Conservation (phyloP, 139 green algal species). For the Deuterostichococcus epilithicus region DNA sequence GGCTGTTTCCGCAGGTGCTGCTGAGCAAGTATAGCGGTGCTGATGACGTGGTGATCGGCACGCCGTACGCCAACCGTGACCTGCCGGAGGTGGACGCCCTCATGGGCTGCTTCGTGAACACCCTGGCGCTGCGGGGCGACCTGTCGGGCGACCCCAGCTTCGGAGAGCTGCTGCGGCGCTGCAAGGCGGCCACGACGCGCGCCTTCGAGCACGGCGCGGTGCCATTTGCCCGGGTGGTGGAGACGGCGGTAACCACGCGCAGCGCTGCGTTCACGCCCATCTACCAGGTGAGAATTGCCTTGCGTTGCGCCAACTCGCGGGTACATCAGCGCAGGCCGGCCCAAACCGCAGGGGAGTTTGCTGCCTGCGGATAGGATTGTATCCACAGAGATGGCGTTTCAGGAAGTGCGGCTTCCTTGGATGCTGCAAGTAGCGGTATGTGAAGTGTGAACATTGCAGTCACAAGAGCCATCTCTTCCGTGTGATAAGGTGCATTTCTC, state of each 20-base stretch:
- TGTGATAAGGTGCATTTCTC: too few relatives aligned
- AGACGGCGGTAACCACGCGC: background rate
- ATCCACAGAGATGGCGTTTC: too few relatives aligned
- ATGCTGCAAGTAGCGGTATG: too few relatives aligned
- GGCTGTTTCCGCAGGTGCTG: background rate
- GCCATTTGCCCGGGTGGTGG: background rate
- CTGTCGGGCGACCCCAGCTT: background rate
- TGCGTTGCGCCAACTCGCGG: too few relatives aligned
- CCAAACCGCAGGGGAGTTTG: too few relatives aligned
- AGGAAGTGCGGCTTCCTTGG: too few relatives aligned
- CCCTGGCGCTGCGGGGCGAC: background rate
- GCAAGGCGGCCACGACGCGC: background rate
- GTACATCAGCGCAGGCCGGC: too few relatives aligned
- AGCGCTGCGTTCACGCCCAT: background rate
- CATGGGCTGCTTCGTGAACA: conserved; percentile 23
- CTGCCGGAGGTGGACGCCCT: background rate
- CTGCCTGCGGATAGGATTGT: too few relatives aligned
- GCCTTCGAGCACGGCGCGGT: background rate
- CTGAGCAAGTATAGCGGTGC: background rate
- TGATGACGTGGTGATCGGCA: background rate
- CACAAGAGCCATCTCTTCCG: too few relatives aligned
- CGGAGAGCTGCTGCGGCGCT: background rate
- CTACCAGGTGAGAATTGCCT: background rate
- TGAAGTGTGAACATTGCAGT: too few relatives aligned
- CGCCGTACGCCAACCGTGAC: conserved; percentile 2